Base-by-base conservation (phyloP, 2,329 filamentous ascomycete species). In the Coniella vitis region DNA sequence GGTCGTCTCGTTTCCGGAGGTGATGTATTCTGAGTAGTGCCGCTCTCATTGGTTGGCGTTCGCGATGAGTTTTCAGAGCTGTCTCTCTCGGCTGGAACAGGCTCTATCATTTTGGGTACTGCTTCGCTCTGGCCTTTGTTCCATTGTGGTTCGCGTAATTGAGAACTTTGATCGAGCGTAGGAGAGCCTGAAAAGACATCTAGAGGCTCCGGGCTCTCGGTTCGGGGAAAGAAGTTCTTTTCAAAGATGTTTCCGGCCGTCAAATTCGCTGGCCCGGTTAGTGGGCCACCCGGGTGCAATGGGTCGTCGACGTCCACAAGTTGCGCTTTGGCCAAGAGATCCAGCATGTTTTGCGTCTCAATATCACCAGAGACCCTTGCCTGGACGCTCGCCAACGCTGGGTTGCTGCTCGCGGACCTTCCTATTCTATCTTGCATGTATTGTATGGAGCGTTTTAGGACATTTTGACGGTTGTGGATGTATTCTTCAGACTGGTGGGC, bases 381-480 rank as follows among this genome's bases (percentile, higher is more conserved):
- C 65, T 95, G 89, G 14, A 89, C 90, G 61, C 83, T 89, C 38
- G 84, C 84, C 57, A 95, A 81, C 10, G 81, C 87, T 13, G 86
- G 81, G 61, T 85, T 86, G 45, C 79, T 81, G 29, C 83, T 77
- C 45, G 62, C 68, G 29, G 86, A 80, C 84, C 89, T 91, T 55
- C 87, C 87, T 67, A 94, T 79, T 55, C 87, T 87, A 63, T 96
- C 90, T 61, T 87, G 86, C 86, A 98, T 94, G 62, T 97, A 96
- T 65, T 97, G 93, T 62, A 96, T 84, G 8, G 90, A 95, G 51
- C 91, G 80, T 69, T 95, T 95, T 60, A 98, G 66, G 31, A 95
- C 86, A 72, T 89, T 95, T 65, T 97, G 90, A 47, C 93, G 85
- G 64, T 81, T 95, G 64, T 95, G 87, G 48, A 97, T 76, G 54